phyloP scores from a whole-genome alignment of 495 filamentous ascomycete species.

The Annulohypoxylon bovei region DNA sequence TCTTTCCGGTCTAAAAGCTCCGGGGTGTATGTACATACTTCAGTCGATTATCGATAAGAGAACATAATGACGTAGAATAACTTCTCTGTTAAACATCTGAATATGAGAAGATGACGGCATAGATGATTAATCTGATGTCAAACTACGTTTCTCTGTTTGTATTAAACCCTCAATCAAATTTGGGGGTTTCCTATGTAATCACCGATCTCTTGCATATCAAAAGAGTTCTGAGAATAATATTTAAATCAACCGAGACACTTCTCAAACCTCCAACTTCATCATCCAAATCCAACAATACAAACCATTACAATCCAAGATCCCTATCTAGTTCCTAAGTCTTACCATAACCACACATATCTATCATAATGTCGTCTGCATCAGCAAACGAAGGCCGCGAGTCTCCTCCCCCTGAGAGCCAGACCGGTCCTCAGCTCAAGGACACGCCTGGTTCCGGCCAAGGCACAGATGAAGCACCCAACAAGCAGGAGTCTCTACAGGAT shows the following conservation, averaged over 20 bases:
- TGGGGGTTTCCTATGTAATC: not conserved
- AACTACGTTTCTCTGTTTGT: slow-evolving; percentile 20
- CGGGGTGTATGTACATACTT: slow-evolving; percentile 3
- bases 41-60: slow-evolving; percentile 30
- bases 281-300: slow-evolving; percentile 6
- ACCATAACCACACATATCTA: slow-evolving; percentile 25
- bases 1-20: slow-evolving; percentile 25
- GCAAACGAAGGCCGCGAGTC: slow-evolving; percentile 78
- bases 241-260: slow-evolving; percentile 14
- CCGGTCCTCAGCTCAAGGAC: slow-evolving; percentile 70
- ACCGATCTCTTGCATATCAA: slow-evolving; percentile 21
- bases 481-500: slow-evolving; percentile 59
- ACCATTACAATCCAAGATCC: not conserved
- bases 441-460: slow-evolving; percentile 67
- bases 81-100: slow-evolving; percentile 18
- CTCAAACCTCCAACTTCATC: slow-evolving; percentile 7
- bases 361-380: slow-evolving; percentile 63
- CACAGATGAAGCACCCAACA: slow-evolving; percentile 55
- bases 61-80: slow-evolving; percentile 32
- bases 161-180: slow-evolving; percentile 6
- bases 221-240: slow-evolving; percentile 13
- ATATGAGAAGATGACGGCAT: slow-evolving; percentile 43
- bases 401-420: slow-evolving; percentile 75
- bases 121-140: slow-evolving; percentile 40
- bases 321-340: slow-evolving; percentile 12